These are phyloP conservation scores for Epithemia pelagica DNA, from an alignment of 108 stramenopile genomes.

Conservation along the genomic window DNA sequence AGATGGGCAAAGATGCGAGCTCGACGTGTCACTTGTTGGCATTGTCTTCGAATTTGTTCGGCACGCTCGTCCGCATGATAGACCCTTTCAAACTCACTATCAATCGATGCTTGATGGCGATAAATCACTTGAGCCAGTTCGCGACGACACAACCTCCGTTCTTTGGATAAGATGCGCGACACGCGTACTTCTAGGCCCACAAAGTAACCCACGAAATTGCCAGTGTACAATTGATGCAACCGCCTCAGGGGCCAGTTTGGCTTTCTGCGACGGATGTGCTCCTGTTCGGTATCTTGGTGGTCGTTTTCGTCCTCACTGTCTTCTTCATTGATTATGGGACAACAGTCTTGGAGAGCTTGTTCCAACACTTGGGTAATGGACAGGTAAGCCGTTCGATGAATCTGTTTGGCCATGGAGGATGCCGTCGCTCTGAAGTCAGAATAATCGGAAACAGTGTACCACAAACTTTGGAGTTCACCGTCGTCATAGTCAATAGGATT, in stretches of 20 bases:
- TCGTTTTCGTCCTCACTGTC: neutral
- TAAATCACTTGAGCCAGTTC: neutral
- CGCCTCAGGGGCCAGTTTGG: neutral
- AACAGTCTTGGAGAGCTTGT: neutral
- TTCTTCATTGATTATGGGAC: neutral
- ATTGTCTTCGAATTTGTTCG: neutral
- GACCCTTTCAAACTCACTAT: no score
- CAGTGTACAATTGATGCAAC: neutral
- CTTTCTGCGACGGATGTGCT: neutral
- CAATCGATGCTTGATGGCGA: neutral
- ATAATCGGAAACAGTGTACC: neutral
- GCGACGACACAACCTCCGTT: neutral
- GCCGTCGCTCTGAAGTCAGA: neutral
- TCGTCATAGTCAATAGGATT: neutral
- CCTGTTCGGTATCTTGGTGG: neutral
- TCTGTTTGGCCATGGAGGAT: neutral
- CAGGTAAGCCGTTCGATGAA: neutral
- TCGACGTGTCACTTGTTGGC: neutral
- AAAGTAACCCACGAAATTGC: neutral
- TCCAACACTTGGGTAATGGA: neutral
- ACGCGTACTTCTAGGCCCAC: neutral
- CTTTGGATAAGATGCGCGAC: neutral
- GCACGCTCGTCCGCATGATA: neutral
- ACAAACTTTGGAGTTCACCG: neutral
- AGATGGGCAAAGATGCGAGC: neutral